phyloP scores from a whole-genome alignment of 1,284 basidiomycete genomes.

The Boletus hoseneyae region DNA sequence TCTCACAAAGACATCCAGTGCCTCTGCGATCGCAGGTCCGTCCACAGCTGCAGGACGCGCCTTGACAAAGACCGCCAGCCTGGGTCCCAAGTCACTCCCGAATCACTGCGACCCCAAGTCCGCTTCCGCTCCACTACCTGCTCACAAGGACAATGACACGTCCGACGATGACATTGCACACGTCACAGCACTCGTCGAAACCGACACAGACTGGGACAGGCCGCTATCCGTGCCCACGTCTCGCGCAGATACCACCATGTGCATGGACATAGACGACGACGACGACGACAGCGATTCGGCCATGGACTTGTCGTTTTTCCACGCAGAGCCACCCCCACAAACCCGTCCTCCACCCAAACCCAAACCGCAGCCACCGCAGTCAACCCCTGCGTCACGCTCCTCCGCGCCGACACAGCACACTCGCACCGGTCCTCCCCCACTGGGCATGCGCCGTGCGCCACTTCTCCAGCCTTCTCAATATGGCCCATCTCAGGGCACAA shows the following conservation, averaged over 20 bases:
- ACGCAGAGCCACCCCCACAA: slow-evolving; percentile 1
- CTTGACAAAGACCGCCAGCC: slow-evolving; percentile 14
- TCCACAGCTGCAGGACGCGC: no score
- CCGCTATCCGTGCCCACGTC: background rate
- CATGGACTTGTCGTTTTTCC: slow-evolving; percentile 19
- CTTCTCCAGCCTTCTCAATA: slow-evolving; percentile 23
- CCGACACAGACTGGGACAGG: slow-evolving; percentile 21
- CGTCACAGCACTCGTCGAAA: slow-evolving; percentile 21
- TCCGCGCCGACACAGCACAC: slow-evolving; percentile 14
- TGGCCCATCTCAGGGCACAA: slow-evolving; percentile 22
- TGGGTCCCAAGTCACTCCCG: slow-evolving; percentile 13
- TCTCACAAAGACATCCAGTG: slow-evolving; percentile 25
- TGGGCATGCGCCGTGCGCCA: slow-evolving; percentile 30
- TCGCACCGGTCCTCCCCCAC: slow-evolving; percentile 22
- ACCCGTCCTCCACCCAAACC: slow-evolving; percentile 1
- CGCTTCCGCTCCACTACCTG: background rate
- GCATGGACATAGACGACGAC: slow-evolving; percentile 15
- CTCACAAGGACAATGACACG: background rate
- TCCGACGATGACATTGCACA: slow-evolving; percentile 10
- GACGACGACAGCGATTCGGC: slow-evolving; percentile 7
- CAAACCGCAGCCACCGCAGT: slow-evolving; percentile 4
- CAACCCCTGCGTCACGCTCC: background rate
- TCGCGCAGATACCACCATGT: slow-evolving; percentile 11
- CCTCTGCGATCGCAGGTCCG: slow-evolving; percentile 19
- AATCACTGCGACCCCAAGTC: slow-evolving; percentile 12